A percentile compares a stretch with the other conserved stretches of the same genome.
Evolutionary conservation across 139 green algal genomes (phyloP).

Genomic region (Diplosphaera chodatii): DNA sequence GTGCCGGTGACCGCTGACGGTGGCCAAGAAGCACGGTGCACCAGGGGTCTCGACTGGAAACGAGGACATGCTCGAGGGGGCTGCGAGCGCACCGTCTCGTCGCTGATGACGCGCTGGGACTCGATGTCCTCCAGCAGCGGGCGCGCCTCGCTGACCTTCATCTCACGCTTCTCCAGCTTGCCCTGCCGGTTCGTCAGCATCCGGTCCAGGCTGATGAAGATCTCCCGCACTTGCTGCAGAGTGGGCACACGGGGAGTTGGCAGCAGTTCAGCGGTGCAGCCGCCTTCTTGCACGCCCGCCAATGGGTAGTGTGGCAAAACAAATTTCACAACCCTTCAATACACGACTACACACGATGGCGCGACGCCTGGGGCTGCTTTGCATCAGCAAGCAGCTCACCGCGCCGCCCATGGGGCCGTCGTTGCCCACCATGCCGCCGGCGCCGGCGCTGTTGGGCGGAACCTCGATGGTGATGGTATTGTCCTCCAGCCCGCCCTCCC

Average conservation of each 20-base stretch:
- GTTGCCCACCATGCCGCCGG: neutral
- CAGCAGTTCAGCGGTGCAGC: too few relatives aligned
- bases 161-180: conserved; percentile 45
- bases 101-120: conserved; percentile 67
- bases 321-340: too few relatives aligned
- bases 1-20: too few relatives aligned
- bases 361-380: too few relatives aligned
- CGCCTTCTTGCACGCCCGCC: too few relatives aligned
- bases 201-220: conserved; percentile 49
- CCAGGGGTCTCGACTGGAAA: too few relatives aligned
- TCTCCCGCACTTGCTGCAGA: conserved; percentile 22
- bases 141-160: conserved; percentile 67
- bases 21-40: too few relatives aligned
- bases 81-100: conserved; percentile 46
- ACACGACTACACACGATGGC: too few relatives aligned
- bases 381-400: too few relatives aligned
- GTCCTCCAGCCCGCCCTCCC: conserved; percentile 61
- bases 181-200: conserved; percentile 19
- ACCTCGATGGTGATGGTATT: conserved; percentile 64
- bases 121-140: conserved; percentile 72
- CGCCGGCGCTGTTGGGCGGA: conserved; percentile 17
- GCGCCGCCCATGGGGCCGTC: neutral
- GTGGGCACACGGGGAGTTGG: neutral
- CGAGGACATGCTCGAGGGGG: too few relatives aligned
- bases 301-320: too few relatives aligned